Percentiles rank a stretch among this genome's conserved stretches.
Evolutionary conservation across 768 basidiomycete species (phyloP).

Genomic region (Leccinum aurantiacum): DNA sequence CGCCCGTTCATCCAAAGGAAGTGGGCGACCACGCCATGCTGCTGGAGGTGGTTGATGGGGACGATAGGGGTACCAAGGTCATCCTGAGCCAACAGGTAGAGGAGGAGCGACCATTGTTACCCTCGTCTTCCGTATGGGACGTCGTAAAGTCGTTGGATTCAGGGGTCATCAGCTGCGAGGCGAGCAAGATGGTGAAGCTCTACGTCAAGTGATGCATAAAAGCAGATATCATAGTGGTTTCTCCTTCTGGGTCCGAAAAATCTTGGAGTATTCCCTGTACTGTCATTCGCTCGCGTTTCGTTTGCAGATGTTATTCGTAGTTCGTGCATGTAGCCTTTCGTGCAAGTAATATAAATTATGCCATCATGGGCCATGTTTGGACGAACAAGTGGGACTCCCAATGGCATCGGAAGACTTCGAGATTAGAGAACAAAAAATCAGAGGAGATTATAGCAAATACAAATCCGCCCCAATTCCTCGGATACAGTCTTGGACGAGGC

Average conservation of each 20-base stretch:
- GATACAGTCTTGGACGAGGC: constrained; percentile 36
- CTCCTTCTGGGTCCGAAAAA: background rate
- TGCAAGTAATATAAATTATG: background rate
- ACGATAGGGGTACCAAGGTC: constrained; percentile 42
- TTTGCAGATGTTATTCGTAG: background rate
- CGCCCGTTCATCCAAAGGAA: constrained; percentile 38
- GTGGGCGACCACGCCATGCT: constrained; percentile 48
- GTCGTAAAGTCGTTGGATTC: background rate
- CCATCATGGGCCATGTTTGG: too few relatives aligned
- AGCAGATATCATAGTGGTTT: background rate
- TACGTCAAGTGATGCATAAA: background rate
- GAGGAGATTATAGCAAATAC: too few relatives aligned
- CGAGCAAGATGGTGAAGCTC: background rate
- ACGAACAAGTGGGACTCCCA: too few relatives aligned
- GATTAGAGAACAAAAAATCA: too few relatives aligned
- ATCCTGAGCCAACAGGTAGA: constrained; percentile 38
- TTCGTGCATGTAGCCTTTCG: background rate
- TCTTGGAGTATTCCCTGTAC: background rate
- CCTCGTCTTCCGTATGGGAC: background rate
- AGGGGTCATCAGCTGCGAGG: background rate
- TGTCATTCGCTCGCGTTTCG: background rate
- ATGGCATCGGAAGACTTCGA: too few relatives aligned
- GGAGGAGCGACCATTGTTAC: background rate
- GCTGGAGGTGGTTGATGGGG: constrained; percentile 40
- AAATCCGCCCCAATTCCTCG: too few relatives aligned